A percentile compares a stretch with the other conserved stretches of the same genome.
Conservation (phyloP, 352 stramenopile genomes). For the Pythium chondricola region DNA sequence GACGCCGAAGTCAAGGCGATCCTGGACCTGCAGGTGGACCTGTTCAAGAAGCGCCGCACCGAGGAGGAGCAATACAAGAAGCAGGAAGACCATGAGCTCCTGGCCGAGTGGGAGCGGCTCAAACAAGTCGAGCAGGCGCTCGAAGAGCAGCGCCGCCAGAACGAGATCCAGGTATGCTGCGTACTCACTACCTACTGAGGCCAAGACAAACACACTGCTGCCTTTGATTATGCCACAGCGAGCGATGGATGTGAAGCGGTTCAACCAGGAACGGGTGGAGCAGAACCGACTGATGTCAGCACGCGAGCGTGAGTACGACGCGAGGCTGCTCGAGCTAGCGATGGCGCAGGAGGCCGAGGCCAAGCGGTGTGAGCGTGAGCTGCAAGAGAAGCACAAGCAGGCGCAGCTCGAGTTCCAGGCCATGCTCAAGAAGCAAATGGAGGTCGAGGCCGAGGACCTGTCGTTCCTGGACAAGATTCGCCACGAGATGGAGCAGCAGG, state of each 20-base stretch:
- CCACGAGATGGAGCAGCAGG: slow-evolving; percentile 73
- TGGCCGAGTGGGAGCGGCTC: slow-evolving; percentile 55
- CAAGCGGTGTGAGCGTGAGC: slow-evolving; percentile 46
- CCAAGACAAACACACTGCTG: background rate
- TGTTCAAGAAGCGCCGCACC: slow-evolving; percentile 37
- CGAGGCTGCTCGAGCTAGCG: slow-evolving; percentile 46
- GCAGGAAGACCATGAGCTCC: slow-evolving; percentile 41
- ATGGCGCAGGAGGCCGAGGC: slow-evolving; percentile 55
- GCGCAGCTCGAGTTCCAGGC: slow-evolving; percentile 72
- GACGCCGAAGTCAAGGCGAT: slow-evolving; percentile 74
- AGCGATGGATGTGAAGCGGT: slow-evolving; percentile 64
- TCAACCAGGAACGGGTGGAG: slow-evolving; percentile 66
- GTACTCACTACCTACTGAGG: slow-evolving; percentile 13
- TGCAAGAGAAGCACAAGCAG: slow-evolving; percentile 57
- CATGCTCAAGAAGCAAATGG: slow-evolving; percentile 73
- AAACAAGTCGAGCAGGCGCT: slow-evolving; percentile 60
- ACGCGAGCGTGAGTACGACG: slow-evolving; percentile 64
- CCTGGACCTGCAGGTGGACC: slow-evolving; percentile 65
- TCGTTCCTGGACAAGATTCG: slow-evolving; percentile 64
- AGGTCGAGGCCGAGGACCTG: slow-evolving; percentile 58
- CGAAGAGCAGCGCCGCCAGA: slow-evolving; percentile 37
- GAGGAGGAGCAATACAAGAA: slow-evolving; percentile 37
- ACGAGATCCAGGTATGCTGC: slow-evolving; percentile 58
- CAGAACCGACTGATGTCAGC: slow-evolving; percentile 30
- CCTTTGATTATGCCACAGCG: slow-evolving; percentile 13